phyloP scores from a whole-genome alignment of 2,329 filamentous ascomycete species.

The Pseudonectria foliicola region DNA sequence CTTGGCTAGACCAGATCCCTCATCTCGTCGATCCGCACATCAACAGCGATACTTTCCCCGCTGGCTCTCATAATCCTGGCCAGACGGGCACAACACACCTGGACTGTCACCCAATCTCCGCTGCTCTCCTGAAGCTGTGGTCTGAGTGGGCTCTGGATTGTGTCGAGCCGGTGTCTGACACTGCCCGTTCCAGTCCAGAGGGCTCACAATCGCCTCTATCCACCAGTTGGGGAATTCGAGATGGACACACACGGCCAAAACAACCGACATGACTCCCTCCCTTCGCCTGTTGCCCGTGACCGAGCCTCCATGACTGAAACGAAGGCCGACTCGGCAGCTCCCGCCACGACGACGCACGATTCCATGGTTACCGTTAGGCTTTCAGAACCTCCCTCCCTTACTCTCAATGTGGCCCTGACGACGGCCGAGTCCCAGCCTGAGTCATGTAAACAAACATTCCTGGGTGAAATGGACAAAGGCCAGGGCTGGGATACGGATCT shows the following conservation, averaged over 20 bases:
- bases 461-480: too few relatives aligned
- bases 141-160: conserved; percentile 18
- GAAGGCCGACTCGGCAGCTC: conserved; percentile 24
- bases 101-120: too few relatives aligned
- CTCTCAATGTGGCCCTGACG: conserved; percentile 28
- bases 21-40: conserved; percentile 3
- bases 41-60: conserved; percentile 3
- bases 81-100: too few relatives aligned
- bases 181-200: conserved; percentile 22
- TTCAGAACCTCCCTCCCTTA: conserved; percentile 53
- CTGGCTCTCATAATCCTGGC: conserved; percentile 2
- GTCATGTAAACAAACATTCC: conserved; percentile 11
- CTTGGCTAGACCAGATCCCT: conserved; percentile 10
- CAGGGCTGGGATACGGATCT: too few relatives aligned
- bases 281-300: conserved; percentile 15
- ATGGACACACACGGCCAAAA: conserved; percentile 23
- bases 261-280: conserved; percentile 21
- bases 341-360: conserved; percentile 45
- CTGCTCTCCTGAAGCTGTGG: conserved; percentile 11
- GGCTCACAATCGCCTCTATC: conserved; percentile 8
- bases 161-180: conserved; percentile 14
- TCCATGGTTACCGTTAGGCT: conserved; percentile 74
- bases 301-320: conserved; percentile 16
- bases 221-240: conserved; percentile 14
- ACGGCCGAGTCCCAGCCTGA: conserved; percentile 9